A percentile compares a stretch with the other conserved stretches of the same genome.
Evolutionary conservation across 768 basidiomycete species (phyloP).

Genomic region (Neoboletus brunneissimus): DNA sequence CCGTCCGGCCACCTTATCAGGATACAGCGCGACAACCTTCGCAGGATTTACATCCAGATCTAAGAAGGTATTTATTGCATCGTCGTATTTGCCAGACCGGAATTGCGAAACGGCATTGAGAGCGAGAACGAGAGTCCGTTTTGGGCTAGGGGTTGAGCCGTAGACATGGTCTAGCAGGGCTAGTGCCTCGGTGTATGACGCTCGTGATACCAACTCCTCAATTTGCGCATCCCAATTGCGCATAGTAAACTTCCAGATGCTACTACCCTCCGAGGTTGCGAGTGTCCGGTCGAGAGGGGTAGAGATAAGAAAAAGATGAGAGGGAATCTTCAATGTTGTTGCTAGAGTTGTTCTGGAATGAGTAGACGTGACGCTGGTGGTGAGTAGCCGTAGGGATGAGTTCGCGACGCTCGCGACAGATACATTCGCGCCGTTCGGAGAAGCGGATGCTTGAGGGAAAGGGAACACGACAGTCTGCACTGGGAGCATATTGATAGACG

Average conservation of each 20-base stretch:
- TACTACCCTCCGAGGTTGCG: slow-evolving; percentile 66
- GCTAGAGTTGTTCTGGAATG: slow-evolving; percentile 37
- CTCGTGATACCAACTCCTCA: slow-evolving; percentile 72
- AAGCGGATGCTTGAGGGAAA: slow-evolving; percentile 39
- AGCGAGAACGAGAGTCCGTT: slow-evolving; percentile 58
- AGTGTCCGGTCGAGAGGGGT: slow-evolving; percentile 72
- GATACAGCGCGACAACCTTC: slow-evolving; percentile 88
- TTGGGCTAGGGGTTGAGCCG: slow-evolving; percentile 15
- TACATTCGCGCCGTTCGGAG: slow-evolving; percentile 2
- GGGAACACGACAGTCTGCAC: slow-evolving; percentile 68
- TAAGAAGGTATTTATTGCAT: slow-evolving; percentile 84
- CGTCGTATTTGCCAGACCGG: slow-evolving; percentile 61
- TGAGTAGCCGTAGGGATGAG: slow-evolving; percentile 62
- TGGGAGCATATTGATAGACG: slow-evolving; percentile 60
- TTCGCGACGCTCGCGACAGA: slow-evolving; percentile 24
- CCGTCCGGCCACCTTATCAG: slow-evolving; percentile 75
- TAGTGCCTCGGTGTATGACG: slow-evolving; percentile 76
- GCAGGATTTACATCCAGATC: slow-evolving; percentile 90
- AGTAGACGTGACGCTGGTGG: slow-evolving; percentile 39
- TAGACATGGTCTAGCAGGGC: slow-evolving; percentile 57
- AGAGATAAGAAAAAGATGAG: slow-evolving; percentile 59
- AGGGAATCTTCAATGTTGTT: slow-evolving; percentile 11
- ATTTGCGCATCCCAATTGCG: slow-evolving; percentile 77
- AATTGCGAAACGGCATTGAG: slow-evolving; percentile 82
- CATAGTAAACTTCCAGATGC: slow-evolving; percentile 74